These are phyloP conservation scores for Stereocaulon alpinum DNA, from an alignment of 495 filamentous ascomycete species.

Conservation along the genomic window DNA sequence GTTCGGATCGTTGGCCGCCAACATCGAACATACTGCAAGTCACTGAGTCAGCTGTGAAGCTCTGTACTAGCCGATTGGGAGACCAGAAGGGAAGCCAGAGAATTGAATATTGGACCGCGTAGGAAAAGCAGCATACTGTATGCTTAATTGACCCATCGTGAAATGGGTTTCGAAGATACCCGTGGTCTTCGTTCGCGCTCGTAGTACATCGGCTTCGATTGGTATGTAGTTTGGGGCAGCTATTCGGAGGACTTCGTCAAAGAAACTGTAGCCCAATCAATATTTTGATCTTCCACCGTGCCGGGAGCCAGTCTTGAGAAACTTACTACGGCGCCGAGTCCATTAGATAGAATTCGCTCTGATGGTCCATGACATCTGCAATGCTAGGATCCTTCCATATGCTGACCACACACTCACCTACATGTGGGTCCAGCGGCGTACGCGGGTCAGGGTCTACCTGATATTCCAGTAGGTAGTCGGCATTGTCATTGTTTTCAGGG, in stretches of 20 bases:
- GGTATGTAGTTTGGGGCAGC: slow-evolving; percentile 77
- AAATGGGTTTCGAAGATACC: slow-evolving; percentile 98
- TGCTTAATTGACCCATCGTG: slow-evolving; percentile 94
- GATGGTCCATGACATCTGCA: slow-evolving; percentile 76
- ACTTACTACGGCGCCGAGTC: slow-evolving; percentile 97
- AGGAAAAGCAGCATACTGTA: slow-evolving; percentile 62
- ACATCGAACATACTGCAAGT: slow-evolving; percentile 90
- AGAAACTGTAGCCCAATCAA: slow-evolving; percentile 55
- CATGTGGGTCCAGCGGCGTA: slow-evolving; percentile 61
- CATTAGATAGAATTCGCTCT: slow-evolving; percentile 98
- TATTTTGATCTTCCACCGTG: not conserved
- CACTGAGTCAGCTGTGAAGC: slow-evolving; percentile 20
- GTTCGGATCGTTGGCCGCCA: slow-evolving; percentile 89
- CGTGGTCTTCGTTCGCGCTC: slow-evolving; percentile 96
- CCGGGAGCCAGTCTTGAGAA: not conserved
- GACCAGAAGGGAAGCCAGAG: slow-evolving; percentile 9
- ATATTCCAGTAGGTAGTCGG: slow-evolving; percentile 76
- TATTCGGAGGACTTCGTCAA: slow-evolving; percentile 85
- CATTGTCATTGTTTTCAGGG: slow-evolving; percentile 60
- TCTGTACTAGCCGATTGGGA: not conserved
- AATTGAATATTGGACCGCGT: not conserved
- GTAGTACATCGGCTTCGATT: slow-evolving; percentile 82
- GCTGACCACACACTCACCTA: slow-evolving; percentile 72
- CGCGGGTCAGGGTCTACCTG: slow-evolving; percentile 83
- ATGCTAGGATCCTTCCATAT: slow-evolving; percentile 87